Evolutionary conservation across 371 early-diverging fungal genomes (phyloP).

Genomic region (Mucor lusitanicus): DNA sequence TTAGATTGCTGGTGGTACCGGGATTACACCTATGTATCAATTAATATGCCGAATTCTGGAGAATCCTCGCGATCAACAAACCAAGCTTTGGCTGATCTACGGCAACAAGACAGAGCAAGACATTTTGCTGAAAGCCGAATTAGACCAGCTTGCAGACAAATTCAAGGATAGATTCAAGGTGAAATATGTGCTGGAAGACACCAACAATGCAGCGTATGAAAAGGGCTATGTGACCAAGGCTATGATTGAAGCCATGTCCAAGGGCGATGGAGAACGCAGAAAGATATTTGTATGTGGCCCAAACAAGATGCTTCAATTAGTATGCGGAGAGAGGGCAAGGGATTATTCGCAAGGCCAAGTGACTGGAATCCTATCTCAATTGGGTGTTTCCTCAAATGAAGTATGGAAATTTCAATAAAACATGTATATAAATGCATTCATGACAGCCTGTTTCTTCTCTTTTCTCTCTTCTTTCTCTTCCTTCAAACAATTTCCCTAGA

Average conservation of each 20-base stretch:
- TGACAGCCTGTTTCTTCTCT: neutral
- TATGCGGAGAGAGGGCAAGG: conserved; percentile 46
- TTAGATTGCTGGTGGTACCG: conserved; percentile 81
- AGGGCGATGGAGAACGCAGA: conserved; percentile 6
- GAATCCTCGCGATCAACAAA: conserved; percentile 32
- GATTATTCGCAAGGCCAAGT: conserved; percentile 46
- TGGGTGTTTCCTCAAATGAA: conserved; percentile 37
- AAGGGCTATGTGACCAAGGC: conserved; percentile 23
- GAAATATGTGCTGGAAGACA: conserved; percentile 33
- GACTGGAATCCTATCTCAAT: conserved; percentile 35
- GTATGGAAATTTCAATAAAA: conserved; percentile 47
- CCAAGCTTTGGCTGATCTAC: conserved; percentile 51
- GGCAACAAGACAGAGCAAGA: conserved; percentile 55
- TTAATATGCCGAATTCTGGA: conserved; percentile 33
- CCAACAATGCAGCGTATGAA: conserved; percentile 20
- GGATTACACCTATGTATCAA: conserved; percentile 88
- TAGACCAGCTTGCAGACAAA: conserved; percentile 30
- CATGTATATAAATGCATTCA: neutral
- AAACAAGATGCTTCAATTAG: conserved; percentile 37
- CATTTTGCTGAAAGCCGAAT: conserved; percentile 49
- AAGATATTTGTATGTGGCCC: conserved; percentile 53
- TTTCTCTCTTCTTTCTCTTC: conserved; percentile 15
- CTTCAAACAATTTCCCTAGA: neutral
- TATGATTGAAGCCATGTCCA: conserved; percentile 23
- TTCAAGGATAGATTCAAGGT: conserved; percentile 37